These are phyloP conservation scores for Nothopassalora personata DNA, from an alignment of 2,329 filamentous ascomycete genomes.

Conservation along the genomic window DNA sequence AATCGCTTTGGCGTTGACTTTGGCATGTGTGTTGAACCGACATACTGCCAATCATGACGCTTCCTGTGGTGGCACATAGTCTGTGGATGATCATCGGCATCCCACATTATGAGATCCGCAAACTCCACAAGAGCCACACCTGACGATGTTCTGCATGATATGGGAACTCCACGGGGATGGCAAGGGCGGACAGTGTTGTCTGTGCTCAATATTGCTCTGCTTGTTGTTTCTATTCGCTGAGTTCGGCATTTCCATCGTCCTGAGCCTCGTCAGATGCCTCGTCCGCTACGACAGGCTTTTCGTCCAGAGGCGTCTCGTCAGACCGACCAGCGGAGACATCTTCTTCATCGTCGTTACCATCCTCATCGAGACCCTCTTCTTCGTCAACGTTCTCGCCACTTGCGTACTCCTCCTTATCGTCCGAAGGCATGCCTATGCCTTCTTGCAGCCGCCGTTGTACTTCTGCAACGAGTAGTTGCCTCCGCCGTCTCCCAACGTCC, in stretches of 20 bases:
- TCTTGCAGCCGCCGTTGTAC: background rate
- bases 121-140: background rate
- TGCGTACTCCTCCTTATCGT: background rate
- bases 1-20: background rate
- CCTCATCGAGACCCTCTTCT: background rate
- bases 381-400: background rate
- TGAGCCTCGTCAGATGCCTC: background rate
- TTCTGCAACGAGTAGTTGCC: background rate
- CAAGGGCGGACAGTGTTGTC: background rate
- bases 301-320: background rate
- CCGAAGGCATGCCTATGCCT: background rate
- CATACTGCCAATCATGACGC: background rate
- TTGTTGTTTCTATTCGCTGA: background rate
- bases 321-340: background rate
- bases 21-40: background rate
- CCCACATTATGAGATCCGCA: background rate
- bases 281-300: background rate
- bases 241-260: background rate
- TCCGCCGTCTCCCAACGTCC: conserved; percentile 7
- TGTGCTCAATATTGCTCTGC: background rate
- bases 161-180: background rate
- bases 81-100: background rate
- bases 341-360: background rate
- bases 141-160: background rate
- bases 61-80: background rate